Base-by-base conservation (phyloP, 2,329 filamentous ascomycete genomes). In the Fusarium sp. region DNA sequence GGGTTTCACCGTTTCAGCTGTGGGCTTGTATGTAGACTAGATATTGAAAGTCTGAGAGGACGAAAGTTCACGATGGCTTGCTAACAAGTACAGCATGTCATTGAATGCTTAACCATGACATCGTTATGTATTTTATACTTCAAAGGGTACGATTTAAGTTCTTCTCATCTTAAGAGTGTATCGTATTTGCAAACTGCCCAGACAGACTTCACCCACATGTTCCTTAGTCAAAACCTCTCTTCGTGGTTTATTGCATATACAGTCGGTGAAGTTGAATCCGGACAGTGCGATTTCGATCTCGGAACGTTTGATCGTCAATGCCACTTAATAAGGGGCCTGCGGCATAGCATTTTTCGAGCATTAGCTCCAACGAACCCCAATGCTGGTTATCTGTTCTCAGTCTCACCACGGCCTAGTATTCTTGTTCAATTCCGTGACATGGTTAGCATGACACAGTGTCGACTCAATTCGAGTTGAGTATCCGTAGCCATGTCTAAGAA, bases 301-400 rank as follows among this genome's bases (percentile, higher is more conserved):
- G 50, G 48, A 55, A n/a, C 48, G 66, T 58, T 68, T 68, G 66
- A 68, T 68, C 66, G 51, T 53, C 66, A 68, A 58, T 64, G 59
- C 27, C 51, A 66, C 65, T 54, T 66, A 68, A 66, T 66, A 68
- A 66, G 61, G 66, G 66, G 66, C 49, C 66, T 62, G 40, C 46
- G 43, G 40, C 51, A 61, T 46, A 47, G 50, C 48, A 37, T 49
- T 48, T 58, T 63, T 43, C 53, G 20, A 48, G 39, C 37, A 31
- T 43, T 53, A 57, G 37, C 41, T 53, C 45, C 46, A 36, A 37
- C 17, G 7, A 17, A 48, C 41, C 18, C 29, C 31, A 40, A 55
- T 39, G 36, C 18, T 20, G 14, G 25, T 27, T 37, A 15, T 33
- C 18, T 48, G 41, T 31, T 25, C 41, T n/a, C 51, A 43, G 29